Percentiles rank a stretch among this genome's conserved stretches.
Evolutionary conservation across 2,329 filamentous ascomycete genomes (phyloP).

Genomic region (Colletotrichum brevisporum): DNA sequence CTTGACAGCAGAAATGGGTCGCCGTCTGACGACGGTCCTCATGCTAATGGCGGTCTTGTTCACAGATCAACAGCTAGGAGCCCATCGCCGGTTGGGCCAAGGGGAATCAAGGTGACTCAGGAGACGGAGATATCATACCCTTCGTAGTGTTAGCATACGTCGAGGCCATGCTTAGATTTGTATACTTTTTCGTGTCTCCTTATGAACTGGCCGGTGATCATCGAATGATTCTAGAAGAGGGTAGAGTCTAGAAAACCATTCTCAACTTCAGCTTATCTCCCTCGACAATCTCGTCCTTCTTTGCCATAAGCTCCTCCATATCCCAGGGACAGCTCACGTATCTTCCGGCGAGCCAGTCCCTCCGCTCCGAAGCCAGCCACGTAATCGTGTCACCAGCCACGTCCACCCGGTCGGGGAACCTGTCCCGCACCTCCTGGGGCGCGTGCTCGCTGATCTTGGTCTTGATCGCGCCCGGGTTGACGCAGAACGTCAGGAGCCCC

Average conservation of each 20-base stretch:
- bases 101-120: background rate
- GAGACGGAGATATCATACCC: background rate
- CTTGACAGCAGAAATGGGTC: background rate
- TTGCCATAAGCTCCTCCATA: slow-evolving; percentile 52
- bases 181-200: too few species aligned
- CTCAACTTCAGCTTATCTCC: slow-evolving; percentile 53
- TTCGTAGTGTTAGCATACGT: too few species aligned
- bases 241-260: slow-evolving; percentile 38
- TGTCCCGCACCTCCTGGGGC: slow-evolving; percentile 40
- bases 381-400: slow-evolving; percentile 46
- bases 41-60: background rate
- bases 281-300: slow-evolving; percentile 50
- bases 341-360: slow-evolving; percentile 54
- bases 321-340: slow-evolving; percentile 56
- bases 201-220: too few species aligned
- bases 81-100: background rate
- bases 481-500: slow-evolving; percentile 42
- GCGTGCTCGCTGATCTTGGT: slow-evolving; percentile 40
- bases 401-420: slow-evolving; percentile 41
- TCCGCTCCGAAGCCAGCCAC: slow-evolving; percentile 48
- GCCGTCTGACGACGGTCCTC: background rate
- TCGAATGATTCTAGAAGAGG: too few species aligned
- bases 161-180: too few species aligned
- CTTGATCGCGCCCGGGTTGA: slow-evolving; percentile 43
- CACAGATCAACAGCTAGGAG: background rate